phyloP scores from a whole-genome alignment of 2,329 filamentous ascomycete genomes.

The Sphaceloma murrayae region DNA sequence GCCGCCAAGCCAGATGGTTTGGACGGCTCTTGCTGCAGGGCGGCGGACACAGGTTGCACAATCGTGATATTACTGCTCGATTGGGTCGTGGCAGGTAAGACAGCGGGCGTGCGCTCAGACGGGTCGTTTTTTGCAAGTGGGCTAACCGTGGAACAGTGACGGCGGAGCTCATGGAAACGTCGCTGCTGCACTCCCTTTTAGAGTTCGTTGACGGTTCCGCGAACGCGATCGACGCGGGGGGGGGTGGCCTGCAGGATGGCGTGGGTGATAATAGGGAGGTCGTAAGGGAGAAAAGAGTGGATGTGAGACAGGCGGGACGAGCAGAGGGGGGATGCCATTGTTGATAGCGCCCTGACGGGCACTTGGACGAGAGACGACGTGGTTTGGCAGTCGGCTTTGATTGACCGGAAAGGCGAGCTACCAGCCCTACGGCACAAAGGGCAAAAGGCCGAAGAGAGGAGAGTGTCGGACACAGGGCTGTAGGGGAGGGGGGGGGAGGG shows the following conservation, averaged over 20 bases:
- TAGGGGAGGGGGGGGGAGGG: slow-evolving; percentile 3
- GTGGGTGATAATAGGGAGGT: neutral
- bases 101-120: slow-evolving; percentile 16
- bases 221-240: slow-evolving; percentile 14
- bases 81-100: slow-evolving; percentile 16
- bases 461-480: slow-evolving; percentile 11
- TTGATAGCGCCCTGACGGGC: neutral
- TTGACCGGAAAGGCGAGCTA: slow-evolving; percentile 6
- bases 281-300: neutral
- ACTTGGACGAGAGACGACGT: neutral
- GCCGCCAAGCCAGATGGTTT: slow-evolving; percentile 13
- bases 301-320: neutral
- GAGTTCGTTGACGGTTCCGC: slow-evolving; percentile 4
- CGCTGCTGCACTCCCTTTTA: neutral
- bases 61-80: slow-evolving; percentile 12
- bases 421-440: slow-evolving; percentile 12
- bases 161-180: slow-evolving; percentile 11
- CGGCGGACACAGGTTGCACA: slow-evolving; percentile 13
- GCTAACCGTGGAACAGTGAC: slow-evolving; percentile 12
- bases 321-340: neutral
- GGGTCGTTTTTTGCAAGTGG: slow-evolving; percentile 12
- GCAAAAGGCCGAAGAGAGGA: slow-evolving; percentile 1
- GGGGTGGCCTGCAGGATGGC: neutral
- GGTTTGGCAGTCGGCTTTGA: neutral
- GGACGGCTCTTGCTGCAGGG: slow-evolving; percentile 12